Conservation (phyloP, 176 grass and related monocot genomes). For the Juncus inflexus region DNA sequence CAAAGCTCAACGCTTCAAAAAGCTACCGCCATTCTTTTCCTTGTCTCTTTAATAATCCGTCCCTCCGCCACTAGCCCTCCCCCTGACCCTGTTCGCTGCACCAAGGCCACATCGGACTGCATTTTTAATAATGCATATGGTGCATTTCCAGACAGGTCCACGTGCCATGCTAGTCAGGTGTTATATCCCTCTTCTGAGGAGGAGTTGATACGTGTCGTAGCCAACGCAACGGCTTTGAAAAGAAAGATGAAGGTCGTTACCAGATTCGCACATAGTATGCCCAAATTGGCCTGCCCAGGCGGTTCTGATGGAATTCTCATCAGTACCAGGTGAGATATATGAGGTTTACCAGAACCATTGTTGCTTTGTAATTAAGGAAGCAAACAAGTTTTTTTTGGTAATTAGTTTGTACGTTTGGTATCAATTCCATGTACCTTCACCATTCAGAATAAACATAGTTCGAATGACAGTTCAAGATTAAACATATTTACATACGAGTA, state of each 20-base stretch:
- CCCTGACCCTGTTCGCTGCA: slow-evolving; percentile 27
- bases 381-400: no score
- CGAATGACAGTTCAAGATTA: no score
- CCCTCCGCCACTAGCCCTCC: slow-evolving; percentile 23
- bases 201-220: slow-evolving; percentile 37
- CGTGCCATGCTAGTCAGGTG: slow-evolving; percentile 31
- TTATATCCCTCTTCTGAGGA: slow-evolving; percentile 42
- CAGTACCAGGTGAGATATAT: slow-evolving; percentile 25
- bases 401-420: no score
- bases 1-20: background rate
- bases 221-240: slow-evolving; percentile 20
- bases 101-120: slow-evolving; percentile 24
- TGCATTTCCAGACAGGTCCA: slow-evolving; percentile 51
- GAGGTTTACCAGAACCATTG: no score
- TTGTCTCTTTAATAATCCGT: background rate
- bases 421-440: no score
- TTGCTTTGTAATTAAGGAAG: no score
- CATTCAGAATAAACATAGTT: no score
- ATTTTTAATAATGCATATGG: slow-evolving; percentile 60
- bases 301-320: slow-evolving; percentile 34
- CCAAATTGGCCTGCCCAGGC: slow-evolving; percentile 51
- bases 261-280: slow-evolving; percentile 49
- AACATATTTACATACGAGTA: no score
- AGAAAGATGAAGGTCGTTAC: slow-evolving; percentile 49
- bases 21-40: background rate